A percentile compares a stretch with the other conserved stretches of the same genome.
phyloP scores from a whole-genome alignment of 208 protist species.

The Leishmania guyanensis region DNA sequence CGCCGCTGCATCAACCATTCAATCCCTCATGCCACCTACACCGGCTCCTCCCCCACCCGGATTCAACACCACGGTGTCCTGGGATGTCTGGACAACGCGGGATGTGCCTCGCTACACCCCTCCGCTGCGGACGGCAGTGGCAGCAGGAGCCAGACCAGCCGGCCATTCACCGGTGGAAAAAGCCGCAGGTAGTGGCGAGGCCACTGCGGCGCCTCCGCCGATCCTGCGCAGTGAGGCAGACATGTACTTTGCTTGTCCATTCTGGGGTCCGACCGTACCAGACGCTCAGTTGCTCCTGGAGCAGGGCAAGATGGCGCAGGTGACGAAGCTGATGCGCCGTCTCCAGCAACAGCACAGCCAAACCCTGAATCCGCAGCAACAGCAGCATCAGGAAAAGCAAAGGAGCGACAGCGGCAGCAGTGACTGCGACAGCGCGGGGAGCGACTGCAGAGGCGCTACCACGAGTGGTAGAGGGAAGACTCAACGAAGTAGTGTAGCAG shows the following conservation, averaged over 20 bases:
- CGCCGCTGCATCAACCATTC: not conserved
- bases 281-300: constrained; percentile 45
- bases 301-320: constrained; percentile 46
- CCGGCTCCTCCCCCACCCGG: constrained; percentile 45
- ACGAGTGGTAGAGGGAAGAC: not conserved
- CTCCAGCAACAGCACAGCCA: constrained; percentile 8
- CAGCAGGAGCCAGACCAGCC: not conserved
- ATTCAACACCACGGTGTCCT: constrained; percentile 39
- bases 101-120: constrained; percentile 27
- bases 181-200: not conserved
- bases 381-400: not conserved
- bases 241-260: constrained; percentile 46
- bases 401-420: not conserved
- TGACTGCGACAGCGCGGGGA: not conserved
- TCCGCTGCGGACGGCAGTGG: constrained; percentile 4
- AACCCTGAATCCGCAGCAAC: not conserved
- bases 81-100: constrained; percentile 50
- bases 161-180: not conserved
- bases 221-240: constrained; percentile 21
- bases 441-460: not conserved
- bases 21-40: constrained; percentile 45
- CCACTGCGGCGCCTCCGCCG: not conserved
- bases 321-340: constrained; percentile 31
- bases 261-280: constrained; percentile 38
- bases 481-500: not conserved